Evolutionary conservation across 1,284 basidiomycete genomes (phyloP).

Genomic region (Microbotryomycetes sp.): DNA sequence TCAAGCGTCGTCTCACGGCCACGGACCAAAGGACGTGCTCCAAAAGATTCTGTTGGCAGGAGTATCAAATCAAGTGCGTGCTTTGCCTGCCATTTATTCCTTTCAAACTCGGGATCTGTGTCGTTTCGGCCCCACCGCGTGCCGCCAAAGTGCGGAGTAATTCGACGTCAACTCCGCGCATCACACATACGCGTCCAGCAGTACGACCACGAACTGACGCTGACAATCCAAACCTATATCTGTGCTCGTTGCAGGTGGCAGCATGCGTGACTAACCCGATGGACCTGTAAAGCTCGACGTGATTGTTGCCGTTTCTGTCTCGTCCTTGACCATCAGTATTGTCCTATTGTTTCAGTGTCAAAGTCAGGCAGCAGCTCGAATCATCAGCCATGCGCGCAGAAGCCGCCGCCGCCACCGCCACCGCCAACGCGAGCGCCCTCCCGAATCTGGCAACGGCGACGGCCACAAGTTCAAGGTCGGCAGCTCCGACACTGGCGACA

Average conservation of each 20-base stretch:
- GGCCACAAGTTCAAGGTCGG: too few species aligned
- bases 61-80: slow-evolving; percentile 17
- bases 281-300: slow-evolving; percentile 9
- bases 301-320: neutral
- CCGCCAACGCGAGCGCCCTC: too few species aligned
- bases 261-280: slow-evolving; percentile 20
- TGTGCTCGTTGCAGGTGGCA: slow-evolving; percentile 9
- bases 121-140: too few species aligned
- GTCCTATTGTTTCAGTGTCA: slow-evolving; percentile 4
- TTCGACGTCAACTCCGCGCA: too few species aligned
- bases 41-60: slow-evolving; percentile 22
- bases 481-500: too few species aligned
- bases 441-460: neutral
- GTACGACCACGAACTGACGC: too few species aligned
- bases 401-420: too few species aligned
- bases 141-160: too few species aligned
- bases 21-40: slow-evolving; percentile 1
- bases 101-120: neutral
- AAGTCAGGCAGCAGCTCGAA: slow-evolving; percentile 35
- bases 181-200: too few species aligned
- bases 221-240: neutral
- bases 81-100: neutral
- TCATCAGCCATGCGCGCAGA: slow-evolving; percentile 7
- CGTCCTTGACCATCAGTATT: neutral
- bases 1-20: neutral